Base-by-base conservation (phyloP, 768 basidiomycete genomes). In the Symmetrospora coprosmae region DNA sequence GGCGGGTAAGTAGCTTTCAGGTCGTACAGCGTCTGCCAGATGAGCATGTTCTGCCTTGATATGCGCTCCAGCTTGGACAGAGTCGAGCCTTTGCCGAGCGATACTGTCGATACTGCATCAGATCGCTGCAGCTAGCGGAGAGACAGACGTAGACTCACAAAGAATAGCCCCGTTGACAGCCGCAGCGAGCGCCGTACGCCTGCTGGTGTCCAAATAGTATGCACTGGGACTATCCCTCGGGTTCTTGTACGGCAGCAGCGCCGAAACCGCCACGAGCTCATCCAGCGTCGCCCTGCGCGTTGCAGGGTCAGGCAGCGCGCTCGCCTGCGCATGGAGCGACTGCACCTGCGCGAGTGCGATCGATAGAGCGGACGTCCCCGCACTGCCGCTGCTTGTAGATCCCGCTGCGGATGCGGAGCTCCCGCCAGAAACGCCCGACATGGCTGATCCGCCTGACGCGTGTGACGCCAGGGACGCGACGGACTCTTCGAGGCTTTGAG, bases 121-220 rank as follows among this genome's bases (percentile, higher is more conserved):
- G 34, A n/a, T n/a, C n/a, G n/a, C n/a, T n/a, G n/a, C n/a, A n/a
- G n/a, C n/a, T n/a, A n/a, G n/a, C n/a, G n/a, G n/a, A n/a, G n/a
- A n/a, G n/a, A n/a, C n/a, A n/a, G n/a, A 9, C 48, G 19, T 13
- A 34, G 11, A 46, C 55, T 43, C 25, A 58, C 55, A 25, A 4
- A 58, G n/a, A 4, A 58, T 58, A 27, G 55, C 55, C 7, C 55
- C 55, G 31, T 58, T 58, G 4, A 58, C 55, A 6, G 43, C 43
- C 27, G 43, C 43, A 19, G 55, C 55, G 9, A 58, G 43, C 6
- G 17, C 40, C 30, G 43, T 25, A 33, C 55, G 7, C n/a, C 55
- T 40, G 27, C 21, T 23, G 30, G 43, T 43, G 30, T 58, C 55
- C 6, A 58, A 43, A 46, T 58, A 58, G 23, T 41, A 46, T n/a